A percentile compares a stretch with the other conserved stretches of the same genome.
phyloP scores from a whole-genome alignment of 1,284 basidiomycete genomes.

The Microbotryum lychnidis-dioicae region DNA sequence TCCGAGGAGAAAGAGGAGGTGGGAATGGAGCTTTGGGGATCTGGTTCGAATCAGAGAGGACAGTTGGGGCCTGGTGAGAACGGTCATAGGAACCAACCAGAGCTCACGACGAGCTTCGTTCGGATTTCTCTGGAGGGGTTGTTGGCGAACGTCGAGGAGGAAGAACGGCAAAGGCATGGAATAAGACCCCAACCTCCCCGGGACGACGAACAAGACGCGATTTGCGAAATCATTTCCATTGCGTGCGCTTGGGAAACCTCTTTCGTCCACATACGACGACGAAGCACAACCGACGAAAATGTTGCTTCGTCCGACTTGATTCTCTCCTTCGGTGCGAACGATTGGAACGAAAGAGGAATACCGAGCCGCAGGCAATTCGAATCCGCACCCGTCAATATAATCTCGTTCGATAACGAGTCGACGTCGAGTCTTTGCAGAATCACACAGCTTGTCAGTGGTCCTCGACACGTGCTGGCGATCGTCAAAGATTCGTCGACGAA shows the following conservation, averaged over 20 bases:
- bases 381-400: neutral
- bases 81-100: neutral
- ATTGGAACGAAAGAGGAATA: conserved; percentile 59
- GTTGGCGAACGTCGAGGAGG: neutral
- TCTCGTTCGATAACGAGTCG: conserved; percentile 26
- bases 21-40: conserved; percentile 3
- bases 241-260: conserved; percentile 18
- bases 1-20: neutral
- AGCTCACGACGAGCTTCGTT: neutral
- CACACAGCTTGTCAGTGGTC: conserved; percentile 42
- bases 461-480: conserved; percentile 58
- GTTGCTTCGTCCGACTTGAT: conserved; percentile 48
- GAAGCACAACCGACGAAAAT: neutral
- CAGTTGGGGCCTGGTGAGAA: conserved; percentile 6
- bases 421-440: conserved; percentile 20
- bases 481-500: conserved; percentile 34
- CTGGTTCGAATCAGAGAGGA: conserved; percentile 14
- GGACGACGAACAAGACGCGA: neutral
- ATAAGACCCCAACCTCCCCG: neutral
- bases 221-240: neutral
- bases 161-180: neutral
- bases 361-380: fast-evolving
- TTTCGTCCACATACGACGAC: conserved; percentile 1
- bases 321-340: conserved; percentile 71
- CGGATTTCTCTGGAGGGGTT: neutral